Percentiles rank a stretch among this genome's conserved stretches.
Evolutionary conservation across 2,329 filamentous ascomycete species (phyloP).

Genomic region (Penicillium sp.): DNA sequence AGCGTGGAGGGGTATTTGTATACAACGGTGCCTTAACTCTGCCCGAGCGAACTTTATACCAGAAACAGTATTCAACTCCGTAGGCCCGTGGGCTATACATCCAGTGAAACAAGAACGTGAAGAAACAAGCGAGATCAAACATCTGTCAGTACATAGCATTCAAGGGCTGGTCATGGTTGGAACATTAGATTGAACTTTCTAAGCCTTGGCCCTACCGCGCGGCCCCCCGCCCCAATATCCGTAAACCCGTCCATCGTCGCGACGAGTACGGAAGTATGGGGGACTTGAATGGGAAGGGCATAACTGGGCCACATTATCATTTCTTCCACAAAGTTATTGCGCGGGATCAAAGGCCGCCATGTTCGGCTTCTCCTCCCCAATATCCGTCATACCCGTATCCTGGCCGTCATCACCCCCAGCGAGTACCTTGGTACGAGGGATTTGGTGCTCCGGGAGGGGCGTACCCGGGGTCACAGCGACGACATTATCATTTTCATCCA

Average conservation of each 20-base stretch:
- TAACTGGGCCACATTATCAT: conserved; percentile 82
- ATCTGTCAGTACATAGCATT: background rate
- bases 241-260: conserved; percentile 38
- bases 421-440: conserved; percentile 66
- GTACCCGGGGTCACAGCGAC: conserved; percentile 80
- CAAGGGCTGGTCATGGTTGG: background rate
- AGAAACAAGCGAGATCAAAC: background rate
- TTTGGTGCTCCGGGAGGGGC: conserved; percentile 57
- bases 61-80: background rate
- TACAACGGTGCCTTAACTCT: background rate
- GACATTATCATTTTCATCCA: conserved; percentile 87
- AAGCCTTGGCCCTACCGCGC: conserved; percentile 15
- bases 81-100: background rate
- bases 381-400: conserved; percentile 40
- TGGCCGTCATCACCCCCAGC: conserved; percentile 47
- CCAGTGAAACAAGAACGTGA: background rate
- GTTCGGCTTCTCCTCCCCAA: conserved; percentile 21
- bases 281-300: conserved; percentile 59
- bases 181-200: conserved; percentile 2
- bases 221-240: conserved; percentile 28
- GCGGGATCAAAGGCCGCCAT: conserved; percentile 78
- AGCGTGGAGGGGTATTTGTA: background rate
- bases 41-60: background rate
- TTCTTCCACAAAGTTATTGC: conserved; percentile 97
- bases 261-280: conserved; percentile 66